A percentile compares a stretch with the other conserved stretches of the same genome.
These are phyloP conservation scores for Caloboletus firmus DNA, from an alignment of 1,284 basidiomycete species.

Conservation along the genomic window DNA sequence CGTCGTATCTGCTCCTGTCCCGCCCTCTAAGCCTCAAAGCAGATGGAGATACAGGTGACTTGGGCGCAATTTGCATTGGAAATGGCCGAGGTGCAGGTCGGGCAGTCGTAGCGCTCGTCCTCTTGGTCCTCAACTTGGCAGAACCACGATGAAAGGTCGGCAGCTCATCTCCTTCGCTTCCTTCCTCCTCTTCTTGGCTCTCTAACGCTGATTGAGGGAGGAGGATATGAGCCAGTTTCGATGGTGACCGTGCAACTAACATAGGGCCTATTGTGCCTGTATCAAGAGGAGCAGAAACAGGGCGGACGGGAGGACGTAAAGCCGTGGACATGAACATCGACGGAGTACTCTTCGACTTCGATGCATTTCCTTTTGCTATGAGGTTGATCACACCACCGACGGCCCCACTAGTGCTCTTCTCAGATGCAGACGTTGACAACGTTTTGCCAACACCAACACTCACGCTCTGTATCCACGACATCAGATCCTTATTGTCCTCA, in stretches of 20 bases:
- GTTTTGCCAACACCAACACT: neutral
- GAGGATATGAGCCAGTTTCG: conserved; percentile 19
- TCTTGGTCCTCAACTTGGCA: conserved; percentile 1
- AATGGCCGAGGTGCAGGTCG: conserved; percentile 24
- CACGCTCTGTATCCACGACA: conserved; percentile 3
- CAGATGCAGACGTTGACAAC: neutral
- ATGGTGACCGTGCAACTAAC: conserved; percentile 5
- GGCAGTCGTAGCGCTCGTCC: neutral
- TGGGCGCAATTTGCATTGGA: conserved; percentile 22
- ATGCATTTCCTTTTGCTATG: neutral
- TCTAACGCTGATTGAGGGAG: conserved; percentile 4
- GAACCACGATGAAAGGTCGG: conserved; percentile 22
- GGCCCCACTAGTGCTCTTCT: neutral
- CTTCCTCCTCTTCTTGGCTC: conserved; percentile 15
- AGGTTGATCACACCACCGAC: conserved; percentile 3
- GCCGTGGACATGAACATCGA: neutral
- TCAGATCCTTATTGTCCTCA: conserved; percentile 3
- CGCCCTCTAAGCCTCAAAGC: neutral
- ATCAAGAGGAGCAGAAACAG: neutral
- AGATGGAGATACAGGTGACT: neutral
- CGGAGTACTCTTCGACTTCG: neutral
- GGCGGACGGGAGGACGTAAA: neutral
- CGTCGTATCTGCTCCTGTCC: neutral
- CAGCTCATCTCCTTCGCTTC: conserved; percentile 17
- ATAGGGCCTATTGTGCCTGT: neutral